These are phyloP conservation scores for Medicago ruthenica DNA, from an alignment of 306 rosid species.

Conservation along the genomic window DNA sequence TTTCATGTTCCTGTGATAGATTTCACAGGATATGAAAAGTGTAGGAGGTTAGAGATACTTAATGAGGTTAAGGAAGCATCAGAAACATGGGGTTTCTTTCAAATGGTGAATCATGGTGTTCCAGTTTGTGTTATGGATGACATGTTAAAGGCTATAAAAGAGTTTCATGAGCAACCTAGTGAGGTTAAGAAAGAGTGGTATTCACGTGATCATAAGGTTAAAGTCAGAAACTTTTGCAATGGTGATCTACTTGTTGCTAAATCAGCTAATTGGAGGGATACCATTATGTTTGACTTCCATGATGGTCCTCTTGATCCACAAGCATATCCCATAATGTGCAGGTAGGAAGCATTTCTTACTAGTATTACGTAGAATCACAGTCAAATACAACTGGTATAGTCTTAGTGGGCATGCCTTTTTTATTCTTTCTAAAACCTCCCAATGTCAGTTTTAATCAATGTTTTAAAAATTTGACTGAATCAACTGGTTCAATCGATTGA, in stretches of 20 bases:
- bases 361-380: not conserved
- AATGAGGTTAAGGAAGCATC: conserved; percentile 60
- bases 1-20: conserved; percentile 68
- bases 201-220: conserved; percentile 59
- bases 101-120: conserved; percentile 76
- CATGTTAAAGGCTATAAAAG: conserved; percentile 49
- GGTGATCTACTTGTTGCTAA: conserved; percentile 69
- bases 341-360: conserved; percentile 39
- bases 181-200: conserved; percentile 78
- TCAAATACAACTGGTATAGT: not conserved
- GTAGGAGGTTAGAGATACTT: conserved; percentile 48
- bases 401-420: too few species aligned
- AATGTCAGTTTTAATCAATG: too few species aligned
- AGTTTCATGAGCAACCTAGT: conserved; percentile 69
- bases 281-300: conserved; percentile 67
- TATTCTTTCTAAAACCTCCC: too few species aligned
- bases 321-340: conserved; percentile 62
- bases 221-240: conserved; percentile 68
- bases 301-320: conserved; percentile 64
- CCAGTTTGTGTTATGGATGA: conserved; percentile 58
- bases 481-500: too few species aligned
- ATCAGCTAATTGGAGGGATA: conserved; percentile 85
- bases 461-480: too few species aligned
- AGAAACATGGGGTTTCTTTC: conserved; percentile 78
- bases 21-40: conserved; percentile 49